phyloP scores from a whole-genome alignment of 805 yeast species.

The Metschnikowia arizonensis region DNA sequence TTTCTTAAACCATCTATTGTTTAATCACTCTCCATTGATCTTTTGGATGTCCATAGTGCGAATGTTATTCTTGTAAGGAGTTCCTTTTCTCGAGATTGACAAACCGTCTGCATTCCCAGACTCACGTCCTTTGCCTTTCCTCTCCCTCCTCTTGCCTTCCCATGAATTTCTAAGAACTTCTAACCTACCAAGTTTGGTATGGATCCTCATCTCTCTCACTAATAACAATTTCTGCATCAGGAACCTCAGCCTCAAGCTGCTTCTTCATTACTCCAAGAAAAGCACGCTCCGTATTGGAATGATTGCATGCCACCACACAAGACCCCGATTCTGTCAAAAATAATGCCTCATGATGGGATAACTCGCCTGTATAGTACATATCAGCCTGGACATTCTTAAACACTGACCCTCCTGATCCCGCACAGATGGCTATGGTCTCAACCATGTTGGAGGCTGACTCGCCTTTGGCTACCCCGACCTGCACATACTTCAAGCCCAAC shows the following conservation, averaged over 20 bases:
- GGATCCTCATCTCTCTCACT: constrained; percentile 68
- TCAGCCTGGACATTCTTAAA: constrained; percentile 63
- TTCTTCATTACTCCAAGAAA: constrained; percentile 53
- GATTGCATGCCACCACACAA: constrained; percentile 76
- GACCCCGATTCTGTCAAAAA: constrained; percentile 66
- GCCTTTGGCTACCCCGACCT: constrained; percentile 47
- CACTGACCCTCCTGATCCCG: constrained; percentile 89
- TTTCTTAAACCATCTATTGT: too few relatives aligned
- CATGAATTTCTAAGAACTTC: too few relatives aligned
- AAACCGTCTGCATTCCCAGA: too few relatives aligned
- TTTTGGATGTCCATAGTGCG: too few relatives aligned
- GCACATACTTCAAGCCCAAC: constrained; percentile 54
- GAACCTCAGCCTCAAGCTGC: constrained; percentile 46
- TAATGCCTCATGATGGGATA: constrained; percentile 90
- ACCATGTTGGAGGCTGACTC: constrained; percentile 24
- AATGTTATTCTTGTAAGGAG: too few relatives aligned
- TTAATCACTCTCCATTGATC: too few relatives aligned
- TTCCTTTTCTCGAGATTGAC: too few relatives aligned
- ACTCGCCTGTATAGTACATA: constrained; percentile 82
- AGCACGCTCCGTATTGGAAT: constrained; percentile 90
- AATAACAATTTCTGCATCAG: constrained; percentile 42
- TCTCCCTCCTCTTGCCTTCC: too few relatives aligned
- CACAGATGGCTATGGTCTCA: constrained; percentile 75
- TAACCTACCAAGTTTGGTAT: constrained; percentile 22
- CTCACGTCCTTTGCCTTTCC: too few relatives aligned